These are phyloP conservation scores for Sextonia rubra DNA, from an alignment of 164 flowering plant genomes.

Conservation along the genomic window DNA sequence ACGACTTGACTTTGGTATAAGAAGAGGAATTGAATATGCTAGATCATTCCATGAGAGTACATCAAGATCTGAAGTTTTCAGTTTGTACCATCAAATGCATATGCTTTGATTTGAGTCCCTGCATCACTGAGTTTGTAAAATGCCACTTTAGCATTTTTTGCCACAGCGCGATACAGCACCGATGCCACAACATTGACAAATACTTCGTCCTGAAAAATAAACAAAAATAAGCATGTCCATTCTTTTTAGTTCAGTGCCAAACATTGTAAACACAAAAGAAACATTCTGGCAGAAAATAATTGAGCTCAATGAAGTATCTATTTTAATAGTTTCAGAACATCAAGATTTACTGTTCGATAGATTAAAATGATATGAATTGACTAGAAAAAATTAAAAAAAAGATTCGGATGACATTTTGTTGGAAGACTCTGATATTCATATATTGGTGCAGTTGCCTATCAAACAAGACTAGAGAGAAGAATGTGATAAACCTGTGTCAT, in stretches of 20 bases:
- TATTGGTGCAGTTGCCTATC: neutral
- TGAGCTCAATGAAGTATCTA: too few relatives aligned
- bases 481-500: constrained; percentile 30
- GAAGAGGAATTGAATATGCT: too few relatives aligned
- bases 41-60: neutral
- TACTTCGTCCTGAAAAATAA: constrained; percentile 60
- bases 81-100: constrained; percentile 72
- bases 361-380: too few relatives aligned
- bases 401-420: neutral
- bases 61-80: neutral
- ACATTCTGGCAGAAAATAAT: neutral
- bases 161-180: constrained; percentile 59
- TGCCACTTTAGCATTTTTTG: constrained; percentile 65
- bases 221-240: neutral
- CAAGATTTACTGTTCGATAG: neutral
- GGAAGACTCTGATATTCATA: neutral
- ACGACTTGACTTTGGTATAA: too few relatives aligned
- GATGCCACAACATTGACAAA: constrained; percentile 83
- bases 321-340: neutral
- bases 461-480: neutral
- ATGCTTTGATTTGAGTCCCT: constrained; percentile 63
- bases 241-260: neutral
- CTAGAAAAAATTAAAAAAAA: neutral
- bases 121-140: constrained; percentile 71
- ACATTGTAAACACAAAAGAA: neutral